These are phyloP conservation scores for Chaetomiaceae sp. DNA, from an alignment of 2,329 filamentous ascomycete species.

Conservation along the genomic window DNA sequence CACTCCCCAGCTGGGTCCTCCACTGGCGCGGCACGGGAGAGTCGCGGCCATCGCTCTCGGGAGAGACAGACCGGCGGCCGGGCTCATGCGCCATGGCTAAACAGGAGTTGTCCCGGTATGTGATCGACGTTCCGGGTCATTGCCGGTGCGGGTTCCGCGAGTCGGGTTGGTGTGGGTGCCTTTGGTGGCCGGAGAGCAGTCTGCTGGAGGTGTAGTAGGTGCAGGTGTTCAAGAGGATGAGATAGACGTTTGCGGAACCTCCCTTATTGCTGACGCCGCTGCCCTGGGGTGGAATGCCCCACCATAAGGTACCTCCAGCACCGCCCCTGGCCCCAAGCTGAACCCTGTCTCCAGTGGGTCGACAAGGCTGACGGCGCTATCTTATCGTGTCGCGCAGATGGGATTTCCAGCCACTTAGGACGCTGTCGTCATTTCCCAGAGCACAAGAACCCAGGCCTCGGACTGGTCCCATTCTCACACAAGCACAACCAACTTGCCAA, in stretches of 20 bases:
- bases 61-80: slow-evolving; percentile 60
- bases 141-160: slow-evolving; percentile 15
- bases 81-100: slow-evolving; percentile 60
- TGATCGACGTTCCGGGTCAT: slow-evolving; percentile 20
- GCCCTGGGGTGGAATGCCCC: too few species aligned
- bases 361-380: slow-evolving; percentile 20
- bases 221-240: too few species aligned
- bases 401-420: too few species aligned
- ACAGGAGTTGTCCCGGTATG: slow-evolving; percentile 20
- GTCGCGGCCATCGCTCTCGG: slow-evolving; percentile 76
- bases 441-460: neutral
- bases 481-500: neutral
- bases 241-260: too few species aligned
- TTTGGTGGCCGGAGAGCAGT: neutral
- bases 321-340: too few species aligned
- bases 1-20: slow-evolving; percentile 71
- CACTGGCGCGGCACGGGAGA: slow-evolving; percentile 72
- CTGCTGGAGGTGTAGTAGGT: neutral
- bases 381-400: slow-evolving; percentile 14
- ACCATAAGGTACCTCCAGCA: too few species aligned
- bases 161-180: neutral
- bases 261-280: too few species aligned
- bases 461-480: neutral
- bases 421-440: slow-evolving; percentile 21
- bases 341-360: slow-evolving; percentile 12